Conservation (phyloP, 495 filamentous ascomycete genomes). For the Neurospora sp. region DNA sequence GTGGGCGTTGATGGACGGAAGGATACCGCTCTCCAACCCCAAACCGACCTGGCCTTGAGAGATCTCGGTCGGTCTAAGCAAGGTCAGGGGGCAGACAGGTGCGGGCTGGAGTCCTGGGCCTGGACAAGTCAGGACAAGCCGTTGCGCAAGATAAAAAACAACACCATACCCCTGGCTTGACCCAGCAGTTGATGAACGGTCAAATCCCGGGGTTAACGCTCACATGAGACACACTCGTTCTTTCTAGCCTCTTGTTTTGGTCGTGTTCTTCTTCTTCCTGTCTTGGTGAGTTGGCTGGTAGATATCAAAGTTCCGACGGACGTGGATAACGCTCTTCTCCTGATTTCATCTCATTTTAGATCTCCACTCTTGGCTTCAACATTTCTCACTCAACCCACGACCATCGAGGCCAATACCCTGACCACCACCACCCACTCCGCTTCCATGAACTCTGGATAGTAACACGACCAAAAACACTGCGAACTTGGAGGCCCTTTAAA, state of each 20-base stretch:
- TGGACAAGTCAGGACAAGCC: not conserved
- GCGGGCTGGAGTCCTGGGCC: not conserved
- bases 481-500: not conserved
- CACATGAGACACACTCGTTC: not conserved
- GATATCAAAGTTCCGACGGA: not conserved
- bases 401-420: not conserved
- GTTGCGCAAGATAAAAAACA: not conserved
- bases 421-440: not conserved
- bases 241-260: not conserved
- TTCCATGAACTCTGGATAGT: not conserved
- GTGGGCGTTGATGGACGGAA: not conserved
- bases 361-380: not conserved
- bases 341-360: not conserved
- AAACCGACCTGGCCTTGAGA: not conserved
- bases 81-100: not conserved
- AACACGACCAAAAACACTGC: not conserved
- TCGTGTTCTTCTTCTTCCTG: not conserved
- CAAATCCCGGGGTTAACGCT: not conserved
- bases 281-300: not conserved
- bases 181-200: not conserved
- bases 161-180: not conserved
- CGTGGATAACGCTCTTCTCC: not conserved
- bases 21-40: not conserved
- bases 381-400: not conserved
- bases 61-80: not conserved